Base-by-base conservation (phyloP, 2,329 filamentous ascomycete species). In the Calycina herbarum region DNA sequence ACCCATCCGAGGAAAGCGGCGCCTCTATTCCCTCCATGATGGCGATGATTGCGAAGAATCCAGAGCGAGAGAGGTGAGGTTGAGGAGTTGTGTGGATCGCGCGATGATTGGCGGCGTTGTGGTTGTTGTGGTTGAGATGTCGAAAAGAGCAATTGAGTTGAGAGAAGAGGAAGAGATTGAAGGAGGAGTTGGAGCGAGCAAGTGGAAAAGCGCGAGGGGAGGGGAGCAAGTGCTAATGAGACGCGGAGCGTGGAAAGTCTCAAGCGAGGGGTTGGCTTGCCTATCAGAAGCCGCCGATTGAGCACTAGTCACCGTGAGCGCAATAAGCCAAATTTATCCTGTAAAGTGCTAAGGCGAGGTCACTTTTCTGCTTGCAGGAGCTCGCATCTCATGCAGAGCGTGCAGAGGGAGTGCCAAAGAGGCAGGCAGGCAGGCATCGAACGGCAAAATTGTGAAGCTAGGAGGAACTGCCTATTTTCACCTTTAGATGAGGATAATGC, bases 1-100 rank as follows among this genome's bases (percentile, higher is more conserved):
- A 74, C 20, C 48, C 48, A 10, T 63, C 72, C 4, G 71, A 72
- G 57, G 72, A 72, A 3, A 60, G 59, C 20, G 40, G 17, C 1
- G 66, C 35, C n/a, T 48, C 27, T 17, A 45, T 20, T 31, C 68
- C 66, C 64, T 69, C 70, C 31, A 48, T 58, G 27, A 51, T 54
- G 57, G 20, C 31, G 48, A 20, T 31, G 58, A 54, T 27, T 10
- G 29, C 20, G 13, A 33, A 57, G 31, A 48, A 24, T 33, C 13
- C 42, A 35, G 27, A 24, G 42, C 48, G 29, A 17, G 42, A 29
- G 24, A 56, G 62, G 8, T 13, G 48, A 54, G 48, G 20, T 54
- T 54, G 48, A 24, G 48, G 11, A 11, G 48, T 27, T 27, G 20
- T 13, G 20, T 54, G 3, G 48, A 27, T 54, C 48, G 8, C 2